Evolutionary conservation across 2,329 filamentous ascomycete species (phyloP).

Genomic region (Pseudogymnoascus sp.): DNA sequence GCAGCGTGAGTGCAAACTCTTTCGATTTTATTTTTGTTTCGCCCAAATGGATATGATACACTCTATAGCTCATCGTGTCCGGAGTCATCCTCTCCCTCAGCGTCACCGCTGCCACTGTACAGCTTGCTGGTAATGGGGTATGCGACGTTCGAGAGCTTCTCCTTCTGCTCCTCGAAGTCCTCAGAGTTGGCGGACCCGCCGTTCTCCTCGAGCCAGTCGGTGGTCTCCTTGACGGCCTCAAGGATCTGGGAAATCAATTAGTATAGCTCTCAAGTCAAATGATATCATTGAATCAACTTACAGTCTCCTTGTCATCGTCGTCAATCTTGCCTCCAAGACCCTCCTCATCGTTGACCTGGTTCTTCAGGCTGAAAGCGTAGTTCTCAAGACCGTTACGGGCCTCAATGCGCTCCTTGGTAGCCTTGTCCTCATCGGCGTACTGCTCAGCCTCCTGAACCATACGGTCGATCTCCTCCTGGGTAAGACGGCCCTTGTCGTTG

Average conservation of each 20-base stretch:
- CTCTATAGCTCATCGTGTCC: slow-evolving; percentile 77
- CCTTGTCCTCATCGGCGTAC: slow-evolving; percentile 99
- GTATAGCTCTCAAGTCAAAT: slow-evolving; percentile 17
- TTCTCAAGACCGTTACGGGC: slow-evolving; percentile 95
- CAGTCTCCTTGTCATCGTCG: slow-evolving; percentile 95
- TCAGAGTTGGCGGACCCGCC: slow-evolving; percentile 74
- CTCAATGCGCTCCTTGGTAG: slow-evolving; percentile 92
- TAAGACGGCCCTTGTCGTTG: slow-evolving; percentile 98
- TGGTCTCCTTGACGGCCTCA: slow-evolving; percentile 93
- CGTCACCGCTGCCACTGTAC: slow-evolving; percentile 61
- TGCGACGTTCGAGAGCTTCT: slow-evolving; percentile 93
- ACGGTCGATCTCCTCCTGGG: slow-evolving; percentile 94
- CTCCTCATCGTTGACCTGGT: slow-evolving; percentile 95
- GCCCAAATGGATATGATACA: slow-evolving; percentile 9
- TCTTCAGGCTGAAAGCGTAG: slow-evolving; percentile 98
- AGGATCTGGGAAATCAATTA: slow-evolving; percentile 51
- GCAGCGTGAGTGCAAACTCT: not conserved
- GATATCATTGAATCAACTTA: slow-evolving; percentile 36
- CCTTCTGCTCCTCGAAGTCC: slow-evolving; percentile 99
- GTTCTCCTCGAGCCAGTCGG: slow-evolving; percentile 96
- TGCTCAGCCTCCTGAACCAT: slow-evolving; percentile 99
- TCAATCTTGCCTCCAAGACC: slow-evolving; percentile 97
- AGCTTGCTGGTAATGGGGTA: slow-evolving; percentile 99
- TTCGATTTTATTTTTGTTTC: not conserved
- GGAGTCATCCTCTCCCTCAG: slow-evolving; percentile 59